Evolutionary conservation across 2,329 filamentous ascomycete species (phyloP).

Genomic region (Didymella pomorum): DNA sequence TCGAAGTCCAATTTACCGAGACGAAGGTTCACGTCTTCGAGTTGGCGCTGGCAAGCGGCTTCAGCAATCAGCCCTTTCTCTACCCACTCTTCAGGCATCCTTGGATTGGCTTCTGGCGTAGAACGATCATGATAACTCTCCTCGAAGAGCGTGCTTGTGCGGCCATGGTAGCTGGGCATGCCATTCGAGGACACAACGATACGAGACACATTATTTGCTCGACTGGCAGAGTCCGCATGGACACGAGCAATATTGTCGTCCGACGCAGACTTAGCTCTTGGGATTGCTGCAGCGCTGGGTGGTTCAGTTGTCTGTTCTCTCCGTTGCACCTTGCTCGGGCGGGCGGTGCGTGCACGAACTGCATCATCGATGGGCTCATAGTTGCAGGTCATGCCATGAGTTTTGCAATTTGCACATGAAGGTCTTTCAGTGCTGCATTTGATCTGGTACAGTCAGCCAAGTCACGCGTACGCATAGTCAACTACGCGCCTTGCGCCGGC

Average conservation of each 20-base stretch:
- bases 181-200: constrained; percentile 53
- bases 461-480: background rate
- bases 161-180: constrained; percentile 59
- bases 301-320: constrained; percentile 14
- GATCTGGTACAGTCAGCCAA: constrained; percentile 49
- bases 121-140: constrained; percentile 42
- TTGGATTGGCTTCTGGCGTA: constrained; percentile 27
- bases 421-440: constrained; percentile 60
- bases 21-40: constrained; percentile 59
- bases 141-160: constrained; percentile 60
- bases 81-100: constrained; percentile 52
- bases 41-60: constrained; percentile 59
- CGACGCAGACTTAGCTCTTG: constrained; percentile 5
- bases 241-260: constrained; percentile 14
- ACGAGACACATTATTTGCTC: constrained; percentile 44
- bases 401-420: constrained; percentile 57
- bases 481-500: constrained; percentile 49
- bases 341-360: constrained; percentile 22
- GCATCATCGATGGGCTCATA: constrained; percentile 50
- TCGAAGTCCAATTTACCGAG: constrained; percentile 63
- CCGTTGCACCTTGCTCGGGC: constrained; percentile 30
- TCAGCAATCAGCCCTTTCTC: constrained; percentile 59
- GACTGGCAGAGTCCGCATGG: constrained; percentile 9
- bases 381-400: constrained; percentile 56
- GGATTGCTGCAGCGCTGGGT: background rate